Base-by-base conservation (phyloP, 1,284 basidiomycete species). In the Fomes fomentarius region DNA sequence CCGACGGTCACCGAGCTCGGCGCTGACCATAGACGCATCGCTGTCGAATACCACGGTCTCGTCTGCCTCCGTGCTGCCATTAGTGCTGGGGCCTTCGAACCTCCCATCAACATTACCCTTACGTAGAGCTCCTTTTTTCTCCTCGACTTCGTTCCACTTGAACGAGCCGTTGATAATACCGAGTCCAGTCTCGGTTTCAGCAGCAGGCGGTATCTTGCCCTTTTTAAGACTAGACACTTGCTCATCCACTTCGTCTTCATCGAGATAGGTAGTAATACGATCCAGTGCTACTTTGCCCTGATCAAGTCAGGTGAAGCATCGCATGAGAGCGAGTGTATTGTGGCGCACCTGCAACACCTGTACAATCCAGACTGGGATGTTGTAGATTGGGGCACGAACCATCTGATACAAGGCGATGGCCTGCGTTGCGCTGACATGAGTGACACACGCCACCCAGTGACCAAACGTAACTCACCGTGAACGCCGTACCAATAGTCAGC, bases 261-360 rank as follows among this genome's bases (percentile, higher is more conserved):
- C 78, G 10, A 96, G 79, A 70, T 89, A 96, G 0, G 82, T 84
- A 24, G 90, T 79, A 52, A 96, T 91, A 45, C 94, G 89, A 46
- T 91, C 81, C 22, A 96, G 69, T 0, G 91, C 84, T 3, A 96
- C 90, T 21, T 83, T 78, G 0, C 89, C 81, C 80, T 93, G 38
- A 11, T 41, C n/a, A 9, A 12, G 11, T n/a, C n/a, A n/a, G n/a
- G n/a, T n/a, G n/a, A n/a, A n/a, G n/a, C n/a, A n/a, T n/a, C n/a
- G n/a, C n/a, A n/a, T n/a, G n/a, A n/a, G n/a, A n/a, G n/a, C n/a
- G n/a, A n/a, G n/a, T n/a, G n/a, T n/a, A n/a, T n/a, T n/a, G n/a
- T n/a, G 30, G 37, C 60, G 19, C 52, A 80, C 81, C 69, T 86
- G 82, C 1, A 88, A 71, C 37, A 87, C 71, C 50, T 83, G 77